Conservation (phyloP, 176 grass and related monocot species). For the Eragrostis nindensis region DNA sequence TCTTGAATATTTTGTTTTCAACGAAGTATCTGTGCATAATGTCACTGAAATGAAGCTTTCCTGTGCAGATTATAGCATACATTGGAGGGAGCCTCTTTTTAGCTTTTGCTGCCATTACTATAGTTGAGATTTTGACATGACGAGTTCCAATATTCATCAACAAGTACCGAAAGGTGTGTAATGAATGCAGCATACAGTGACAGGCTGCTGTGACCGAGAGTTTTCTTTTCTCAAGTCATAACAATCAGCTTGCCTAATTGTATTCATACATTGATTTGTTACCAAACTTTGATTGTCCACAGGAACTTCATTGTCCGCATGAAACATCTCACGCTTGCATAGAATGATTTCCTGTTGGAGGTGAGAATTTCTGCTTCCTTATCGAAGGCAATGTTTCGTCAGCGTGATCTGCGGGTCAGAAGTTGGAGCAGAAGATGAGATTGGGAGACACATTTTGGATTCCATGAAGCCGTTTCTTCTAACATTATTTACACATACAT, state of each 20-base stretch:
- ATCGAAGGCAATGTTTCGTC: neutral
- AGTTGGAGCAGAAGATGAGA: neutral
- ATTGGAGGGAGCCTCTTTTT: slow-evolving; percentile 91
- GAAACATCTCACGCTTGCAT: neutral
- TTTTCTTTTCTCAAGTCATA: neutral
- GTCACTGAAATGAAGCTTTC: slow-evolving; percentile 16
- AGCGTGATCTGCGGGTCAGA: neutral
- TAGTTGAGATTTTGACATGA: slow-evolving; percentile 77
- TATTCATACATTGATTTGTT: neutral
- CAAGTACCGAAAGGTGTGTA: slow-evolving; percentile 35
- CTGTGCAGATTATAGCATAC: slow-evolving; percentile 81
- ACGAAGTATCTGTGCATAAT: neutral
- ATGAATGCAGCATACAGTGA: neutral
- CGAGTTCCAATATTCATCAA: slow-evolving; percentile 24
- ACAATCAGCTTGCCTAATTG: neutral
- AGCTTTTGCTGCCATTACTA: slow-evolving; percentile 83
- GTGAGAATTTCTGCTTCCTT: slow-evolving; percentile 32
- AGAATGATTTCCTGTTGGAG: slow-evolving; percentile 21
- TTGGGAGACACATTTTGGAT: slow-evolving; percentile 5
- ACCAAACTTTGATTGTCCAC: slow-evolving; percentile 18
- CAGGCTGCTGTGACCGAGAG: neutral
- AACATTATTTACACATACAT: slow-evolving; percentile 25
- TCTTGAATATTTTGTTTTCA: slow-evolving; percentile 13
- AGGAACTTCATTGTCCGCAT: slow-evolving; percentile 13
- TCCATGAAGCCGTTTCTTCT: slow-evolving; percentile 7